phyloP scores from a whole-genome alignment of 345 rosid genomes.

The Ceriops zippeliana region DNA sequence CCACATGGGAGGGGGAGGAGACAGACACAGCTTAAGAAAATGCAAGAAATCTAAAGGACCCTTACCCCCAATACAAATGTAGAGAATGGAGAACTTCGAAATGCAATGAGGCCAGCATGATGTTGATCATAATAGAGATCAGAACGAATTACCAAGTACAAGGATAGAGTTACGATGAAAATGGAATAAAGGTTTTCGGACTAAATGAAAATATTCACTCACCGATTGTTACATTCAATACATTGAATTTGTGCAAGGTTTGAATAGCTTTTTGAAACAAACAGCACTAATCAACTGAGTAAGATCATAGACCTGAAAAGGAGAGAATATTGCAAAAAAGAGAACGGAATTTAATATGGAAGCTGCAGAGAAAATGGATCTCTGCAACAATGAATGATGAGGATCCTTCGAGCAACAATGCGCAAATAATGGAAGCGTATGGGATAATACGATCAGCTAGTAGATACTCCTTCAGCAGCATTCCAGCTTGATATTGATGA shows the following conservation, averaged over 20 bases:
- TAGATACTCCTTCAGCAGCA: conserved; percentile 50
- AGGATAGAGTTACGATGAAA: conserved; percentile 50
- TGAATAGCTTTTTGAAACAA: conserved; percentile 53
- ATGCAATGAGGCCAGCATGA: conserved; percentile 40
- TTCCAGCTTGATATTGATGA: conserved; percentile 49
- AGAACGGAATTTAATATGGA: background rate
- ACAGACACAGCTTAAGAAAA: conserved; percentile 1
- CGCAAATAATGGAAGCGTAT: conserved; percentile 47
- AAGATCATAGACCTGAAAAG: conserved; percentile 61
- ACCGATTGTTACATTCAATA: conserved; percentile 87
- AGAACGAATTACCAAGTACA: conserved; percentile 64
- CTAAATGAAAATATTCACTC: conserved; percentile 14
- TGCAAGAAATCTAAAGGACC: background rate
- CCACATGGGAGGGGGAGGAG: background rate
- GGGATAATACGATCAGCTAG: conserved; percentile 52
- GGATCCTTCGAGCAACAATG: conserved; percentile 36
- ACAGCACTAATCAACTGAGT: conserved; percentile 49
- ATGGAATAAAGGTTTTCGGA: conserved; percentile 20
- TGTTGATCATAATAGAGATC: conserved; percentile 58
- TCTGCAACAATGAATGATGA: background rate
- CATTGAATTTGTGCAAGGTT: conserved; percentile 58
- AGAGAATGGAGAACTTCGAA: conserved; percentile 62
- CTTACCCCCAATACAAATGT: conserved; percentile 72
- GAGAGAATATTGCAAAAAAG: background rate
- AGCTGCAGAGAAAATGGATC: background rate